Conservation (phyloP, 345 rosid genomes). For the Litchi chinensis region DNA sequence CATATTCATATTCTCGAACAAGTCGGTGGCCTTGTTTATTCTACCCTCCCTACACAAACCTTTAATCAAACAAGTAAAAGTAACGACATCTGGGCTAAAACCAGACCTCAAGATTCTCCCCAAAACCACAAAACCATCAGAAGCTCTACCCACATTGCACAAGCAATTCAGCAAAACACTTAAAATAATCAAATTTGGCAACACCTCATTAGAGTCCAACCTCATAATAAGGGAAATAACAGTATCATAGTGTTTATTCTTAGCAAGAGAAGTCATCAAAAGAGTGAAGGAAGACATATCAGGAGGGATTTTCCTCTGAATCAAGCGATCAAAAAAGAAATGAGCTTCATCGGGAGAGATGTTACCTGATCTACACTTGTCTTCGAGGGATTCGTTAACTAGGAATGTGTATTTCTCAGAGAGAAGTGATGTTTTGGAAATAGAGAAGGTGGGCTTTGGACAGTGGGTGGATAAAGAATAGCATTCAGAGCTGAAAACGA, state of each 20-base stretch:
- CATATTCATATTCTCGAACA: no score
- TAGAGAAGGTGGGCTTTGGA: no score
- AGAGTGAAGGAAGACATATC: not conserved
- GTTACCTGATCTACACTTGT: not conserved
- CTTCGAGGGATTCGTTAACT: not conserved
- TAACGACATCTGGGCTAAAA: constrained; percentile 18
- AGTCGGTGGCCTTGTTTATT: no score
- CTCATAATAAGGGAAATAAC: not conserved
- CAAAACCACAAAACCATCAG: constrained; percentile 31
- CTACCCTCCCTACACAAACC: constrained; percentile 26
- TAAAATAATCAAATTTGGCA: constrained; percentile 23
- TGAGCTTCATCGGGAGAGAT: not conserved
- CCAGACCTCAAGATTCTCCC: constrained; percentile 30
- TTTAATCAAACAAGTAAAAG: constrained; percentile 33
- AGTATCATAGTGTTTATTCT: not conserved
- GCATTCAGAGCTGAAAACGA: no score
- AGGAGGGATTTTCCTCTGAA: not conserved
- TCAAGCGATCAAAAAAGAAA: not conserved
- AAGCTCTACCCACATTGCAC: not conserved
- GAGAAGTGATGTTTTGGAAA: no score
- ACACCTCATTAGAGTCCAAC: not conserved
- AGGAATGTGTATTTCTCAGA: no score
- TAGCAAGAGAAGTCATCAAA: no score
- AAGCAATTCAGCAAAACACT: constrained; percentile 29
- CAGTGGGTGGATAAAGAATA: no score